A percentile compares a stretch with the other conserved stretches of the same genome.
These are phyloP conservation scores for Dictyostelium purpureum DNA, from an alignment of 78 protist genomes.

Conservation along the genomic window DNA sequence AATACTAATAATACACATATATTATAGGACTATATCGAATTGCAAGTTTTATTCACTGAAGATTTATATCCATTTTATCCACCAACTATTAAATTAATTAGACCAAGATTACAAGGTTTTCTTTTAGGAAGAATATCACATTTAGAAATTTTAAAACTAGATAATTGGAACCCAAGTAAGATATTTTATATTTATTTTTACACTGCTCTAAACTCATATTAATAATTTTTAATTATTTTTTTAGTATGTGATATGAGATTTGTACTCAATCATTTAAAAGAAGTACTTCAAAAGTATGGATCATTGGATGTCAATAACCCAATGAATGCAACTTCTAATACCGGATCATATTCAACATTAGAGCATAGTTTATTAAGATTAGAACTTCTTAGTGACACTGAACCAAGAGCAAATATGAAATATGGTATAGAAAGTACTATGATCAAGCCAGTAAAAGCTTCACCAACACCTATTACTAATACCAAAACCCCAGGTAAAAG, in stretches of 20 bases:
- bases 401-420: conserved; percentile 68
- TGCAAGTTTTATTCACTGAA: conserved; percentile 70
- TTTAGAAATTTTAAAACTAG: conserved; percentile 63
- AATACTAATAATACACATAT: background rate
- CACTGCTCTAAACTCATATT: no score
- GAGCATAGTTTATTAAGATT: conserved; percentile 56
- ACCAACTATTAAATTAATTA: conserved; percentile 67
- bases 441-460: background rate
- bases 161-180: conserved; percentile 78
- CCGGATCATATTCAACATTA: conserved; percentile 60
- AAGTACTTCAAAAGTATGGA: conserved; percentile 48
- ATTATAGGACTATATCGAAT: conserved; percentile 59
- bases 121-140: conserved; percentile 71
- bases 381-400: conserved; percentile 49
- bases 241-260: conserved; percentile 58
- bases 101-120: conserved; percentile 81
- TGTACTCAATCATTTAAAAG: conserved; percentile 56
- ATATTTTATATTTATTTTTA: background rate
- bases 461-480: background rate
- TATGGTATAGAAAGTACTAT: conserved; percentile 24
- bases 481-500: background rate
- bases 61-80: conserved; percentile 85
- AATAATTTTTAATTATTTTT: background rate
- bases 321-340: conserved; percentile 12
- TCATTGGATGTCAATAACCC: conserved; percentile 75